phyloP scores from a whole-genome alignment of 2,329 filamentous ascomycete genomes.

The Phialophora expanda region DNA sequence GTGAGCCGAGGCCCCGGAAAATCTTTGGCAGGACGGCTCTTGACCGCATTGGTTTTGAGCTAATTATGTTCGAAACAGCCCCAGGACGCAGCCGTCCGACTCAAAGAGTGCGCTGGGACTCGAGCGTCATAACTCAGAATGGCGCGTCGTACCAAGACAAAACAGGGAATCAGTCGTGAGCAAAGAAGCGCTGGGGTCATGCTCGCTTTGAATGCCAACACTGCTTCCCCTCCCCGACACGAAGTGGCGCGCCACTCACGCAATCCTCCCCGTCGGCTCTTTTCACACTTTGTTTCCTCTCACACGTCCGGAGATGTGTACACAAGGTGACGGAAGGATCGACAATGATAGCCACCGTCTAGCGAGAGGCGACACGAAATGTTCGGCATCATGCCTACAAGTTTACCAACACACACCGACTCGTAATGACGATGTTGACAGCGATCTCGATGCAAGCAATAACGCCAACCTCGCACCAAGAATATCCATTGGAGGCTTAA shows the following conservation, averaged over 20 bases:
- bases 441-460: neutral
- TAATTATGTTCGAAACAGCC: neutral
- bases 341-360: constrained; percentile 14
- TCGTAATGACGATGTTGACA: neutral
- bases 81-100: neutral
- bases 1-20: neutral
- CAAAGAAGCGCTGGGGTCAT: neutral
- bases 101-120: neutral
- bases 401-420: neutral
- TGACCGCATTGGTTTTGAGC: neutral
- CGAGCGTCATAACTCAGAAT: neutral
- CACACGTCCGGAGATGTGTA: neutral
- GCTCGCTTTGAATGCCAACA: constrained; percentile 9
- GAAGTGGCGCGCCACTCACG: constrained; percentile 14
- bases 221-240: constrained; percentile 12
- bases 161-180: neutral
- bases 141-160: neutral
- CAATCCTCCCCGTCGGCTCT: constrained; percentile 4
- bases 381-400: constrained; percentile 5
- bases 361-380: constrained; percentile 15
- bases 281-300: neutral
- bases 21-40: neutral
- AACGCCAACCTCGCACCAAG: neutral
- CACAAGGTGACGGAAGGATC: constrained; percentile 17
- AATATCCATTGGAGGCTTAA: neutral